Conservation (phyloP, 306 rosid genomes). For the Aeschynomene evenia region DNA sequence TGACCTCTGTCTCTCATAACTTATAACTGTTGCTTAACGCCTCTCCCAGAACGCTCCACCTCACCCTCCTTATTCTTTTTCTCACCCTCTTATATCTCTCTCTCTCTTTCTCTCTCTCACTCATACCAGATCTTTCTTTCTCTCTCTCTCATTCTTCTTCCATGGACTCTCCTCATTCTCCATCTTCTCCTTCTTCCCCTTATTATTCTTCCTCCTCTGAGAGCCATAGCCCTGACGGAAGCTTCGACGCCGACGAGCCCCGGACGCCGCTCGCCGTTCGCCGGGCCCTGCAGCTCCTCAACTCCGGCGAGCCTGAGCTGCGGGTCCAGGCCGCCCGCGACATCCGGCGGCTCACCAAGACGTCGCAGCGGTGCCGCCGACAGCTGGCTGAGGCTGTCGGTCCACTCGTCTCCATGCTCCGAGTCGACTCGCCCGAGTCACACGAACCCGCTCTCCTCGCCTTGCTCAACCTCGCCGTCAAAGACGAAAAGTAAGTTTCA, state of each 20-base stretch:
- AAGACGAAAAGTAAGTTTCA: constrained; percentile 72
- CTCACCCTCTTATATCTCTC: constrained; percentile 20
- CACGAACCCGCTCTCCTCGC: constrained; percentile 84
- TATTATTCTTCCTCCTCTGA: constrained; percentile 38
- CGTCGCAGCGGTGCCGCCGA: constrained; percentile 88
- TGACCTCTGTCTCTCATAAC: constrained; percentile 5
- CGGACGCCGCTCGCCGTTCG: constrained; percentile 57
- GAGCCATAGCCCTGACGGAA: constrained; percentile 7
- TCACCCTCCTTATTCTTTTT: not conserved
- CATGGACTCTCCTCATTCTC: constrained; percentile 44
- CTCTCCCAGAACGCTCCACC: constrained; percentile 26
- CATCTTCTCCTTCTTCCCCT: constrained; percentile 31
- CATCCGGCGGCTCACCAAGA: constrained; percentile 85
- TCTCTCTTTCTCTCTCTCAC: not conserved
- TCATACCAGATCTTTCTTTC: not conserved
- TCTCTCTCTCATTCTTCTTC: not conserved
- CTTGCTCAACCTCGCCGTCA: constrained; percentile 94
- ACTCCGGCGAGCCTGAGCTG: constrained; percentile 54
- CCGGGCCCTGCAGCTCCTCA: constrained; percentile 62
- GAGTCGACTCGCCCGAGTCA: constrained; percentile 56
- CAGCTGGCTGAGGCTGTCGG: constrained; percentile 65
- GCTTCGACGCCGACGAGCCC: constrained; percentile 37
- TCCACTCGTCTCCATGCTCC: constrained; percentile 68
- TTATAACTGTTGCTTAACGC: constrained; percentile 55
- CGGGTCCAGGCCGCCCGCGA: constrained; percentile 74